phyloP scores from a whole-genome alignment of 306 rosid genomes.

The Vigna angularis region DNA sequence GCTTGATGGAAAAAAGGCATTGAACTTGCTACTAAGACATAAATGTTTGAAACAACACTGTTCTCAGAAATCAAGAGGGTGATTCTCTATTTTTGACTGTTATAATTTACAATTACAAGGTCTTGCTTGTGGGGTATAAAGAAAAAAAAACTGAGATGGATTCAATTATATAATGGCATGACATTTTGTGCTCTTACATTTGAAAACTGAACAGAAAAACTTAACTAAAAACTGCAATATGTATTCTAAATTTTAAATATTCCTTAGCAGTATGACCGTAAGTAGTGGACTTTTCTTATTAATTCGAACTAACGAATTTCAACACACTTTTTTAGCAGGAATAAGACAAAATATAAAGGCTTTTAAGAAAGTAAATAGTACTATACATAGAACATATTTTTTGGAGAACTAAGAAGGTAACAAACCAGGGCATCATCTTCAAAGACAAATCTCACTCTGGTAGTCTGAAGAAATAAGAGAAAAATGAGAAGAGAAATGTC shows the following conservation, averaged over 20 bases:
- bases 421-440: constrained; percentile 88
- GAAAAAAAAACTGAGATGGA: not conserved
- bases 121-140: not conserved
- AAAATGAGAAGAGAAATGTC: constrained; percentile 26
- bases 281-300: not conserved
- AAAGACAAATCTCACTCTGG: constrained; percentile 91
- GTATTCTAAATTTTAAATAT: not conserved
- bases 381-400: constrained; percentile 21
- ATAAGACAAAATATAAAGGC: not conserved
- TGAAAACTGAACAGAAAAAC: not conserved
- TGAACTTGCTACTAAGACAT: constrained; percentile 6
- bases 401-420: constrained; percentile 46
- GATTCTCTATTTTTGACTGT: constrained; percentile 6
- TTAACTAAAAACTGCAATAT: too few relatives aligned
- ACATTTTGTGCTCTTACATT: not conserved
- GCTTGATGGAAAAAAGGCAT: constrained; percentile 1
- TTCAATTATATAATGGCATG: not conserved
- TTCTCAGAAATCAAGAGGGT: not conserved
- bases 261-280: not conserved
- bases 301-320: not conserved
- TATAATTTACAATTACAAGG: not conserved
- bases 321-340: not conserved
- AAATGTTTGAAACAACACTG: not conserved
- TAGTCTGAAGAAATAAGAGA: constrained; percentile 62
- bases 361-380: constrained; percentile 9